Percentiles rank a stretch among this genome's conserved stretches.
These are phyloP conservation scores for Pyricularia sp. DNA, from an alignment of 2,329 filamentous ascomycete genomes.

Conservation along the genomic window DNA sequence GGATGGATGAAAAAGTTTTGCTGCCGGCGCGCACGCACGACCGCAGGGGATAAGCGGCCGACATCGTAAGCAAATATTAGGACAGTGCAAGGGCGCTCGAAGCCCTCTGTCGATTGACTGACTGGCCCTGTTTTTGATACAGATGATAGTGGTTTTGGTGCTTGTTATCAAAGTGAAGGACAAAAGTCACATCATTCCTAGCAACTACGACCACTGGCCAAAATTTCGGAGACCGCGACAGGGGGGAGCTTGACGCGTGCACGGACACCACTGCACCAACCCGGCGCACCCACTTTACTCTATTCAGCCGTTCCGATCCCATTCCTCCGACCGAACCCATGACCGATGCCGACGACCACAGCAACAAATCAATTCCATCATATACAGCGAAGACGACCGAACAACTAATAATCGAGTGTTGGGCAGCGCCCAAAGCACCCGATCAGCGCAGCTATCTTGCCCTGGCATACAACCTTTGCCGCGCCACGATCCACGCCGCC, in stretches of 20 bases:
- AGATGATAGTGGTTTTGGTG: neutral
- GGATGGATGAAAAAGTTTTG: neutral
- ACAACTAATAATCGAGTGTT: neutral
- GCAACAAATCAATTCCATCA: neutral
- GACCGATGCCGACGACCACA: neutral
- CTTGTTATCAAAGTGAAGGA: neutral
- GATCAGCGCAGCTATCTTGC: neutral
- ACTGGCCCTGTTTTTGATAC: neutral
- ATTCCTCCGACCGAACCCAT: neutral
- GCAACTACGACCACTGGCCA: neutral
- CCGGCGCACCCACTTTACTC: neutral
- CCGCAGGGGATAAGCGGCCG: conserved; percentile 2
- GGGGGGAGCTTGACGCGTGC: neutral
- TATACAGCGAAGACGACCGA: neutral
- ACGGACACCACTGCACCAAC: neutral
- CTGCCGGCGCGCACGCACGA: conserved; percentile 4
- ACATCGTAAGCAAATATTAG: neutral
- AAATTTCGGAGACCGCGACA: neutral
- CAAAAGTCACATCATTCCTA: neutral
- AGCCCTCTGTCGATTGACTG: neutral
- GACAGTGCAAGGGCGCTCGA: neutral
- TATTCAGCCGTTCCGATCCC: neutral
- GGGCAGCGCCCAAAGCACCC: neutral
- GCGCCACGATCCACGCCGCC: neutral
- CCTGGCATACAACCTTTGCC: conserved; percentile 2